Percentiles rank a stretch among this genome's conserved stretches.
These are phyloP conservation scores for Cylindrodendrum hubeiense DNA, from an alignment of 2,329 filamentous ascomycete species.

Conservation along the genomic window DNA sequence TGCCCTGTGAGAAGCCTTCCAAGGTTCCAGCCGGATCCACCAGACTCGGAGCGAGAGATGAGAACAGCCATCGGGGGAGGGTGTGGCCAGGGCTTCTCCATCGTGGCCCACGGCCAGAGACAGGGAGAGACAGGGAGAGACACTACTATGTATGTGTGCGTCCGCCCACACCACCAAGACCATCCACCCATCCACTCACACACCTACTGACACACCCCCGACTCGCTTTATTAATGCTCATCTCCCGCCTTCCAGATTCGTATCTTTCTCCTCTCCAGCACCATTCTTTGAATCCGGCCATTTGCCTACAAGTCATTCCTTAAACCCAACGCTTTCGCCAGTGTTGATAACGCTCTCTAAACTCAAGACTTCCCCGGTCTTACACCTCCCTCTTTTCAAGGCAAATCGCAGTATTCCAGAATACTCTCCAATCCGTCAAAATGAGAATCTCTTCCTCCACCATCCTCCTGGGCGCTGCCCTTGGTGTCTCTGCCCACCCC, in stretches of 20 bases:
- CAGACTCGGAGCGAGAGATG: neutral
- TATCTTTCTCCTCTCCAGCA: conserved; percentile 23
- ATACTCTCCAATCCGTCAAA: conserved; percentile 40
- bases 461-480: conserved; percentile 54
- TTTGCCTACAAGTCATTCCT: conserved; percentile 45
- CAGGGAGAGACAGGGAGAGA: conserved; percentile 24
- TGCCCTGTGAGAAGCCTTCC: conserved; percentile 17
- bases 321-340: conserved; percentile 35
- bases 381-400: conserved; percentile 39
- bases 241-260: conserved; percentile 38
- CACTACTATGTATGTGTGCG: conserved; percentile 18
- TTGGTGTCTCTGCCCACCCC: conserved; percentile 57
- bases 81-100: neutral
- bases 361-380: conserved; percentile 27
- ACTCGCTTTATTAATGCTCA: conserved; percentile 44
- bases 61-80: neutral
- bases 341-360: conserved; percentile 44
- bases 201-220: conserved; percentile 38
- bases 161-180: conserved; percentile 28
- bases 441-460: conserved; percentile 58
- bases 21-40: neutral
- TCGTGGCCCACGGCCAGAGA: neutral
- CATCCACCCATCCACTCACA: conserved; percentile 19
- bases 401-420: conserved; percentile 41
- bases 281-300: conserved; percentile 34